Evolutionary conservation across 1,284 basidiomycete genomes (phyloP).

Genomic region (Amylostereum areolatum): DNA sequence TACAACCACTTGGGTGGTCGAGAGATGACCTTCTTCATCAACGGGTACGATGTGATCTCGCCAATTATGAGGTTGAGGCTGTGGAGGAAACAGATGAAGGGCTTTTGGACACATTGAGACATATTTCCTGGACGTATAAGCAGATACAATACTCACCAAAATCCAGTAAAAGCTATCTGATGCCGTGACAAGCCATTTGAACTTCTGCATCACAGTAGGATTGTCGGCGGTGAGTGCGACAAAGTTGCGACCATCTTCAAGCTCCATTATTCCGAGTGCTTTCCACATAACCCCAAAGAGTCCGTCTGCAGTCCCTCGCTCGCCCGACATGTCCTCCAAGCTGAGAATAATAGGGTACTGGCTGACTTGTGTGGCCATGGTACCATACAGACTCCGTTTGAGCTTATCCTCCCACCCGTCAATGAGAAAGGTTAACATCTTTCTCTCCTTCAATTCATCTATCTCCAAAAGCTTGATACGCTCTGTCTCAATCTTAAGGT

Average conservation of each 20-base stretch:
- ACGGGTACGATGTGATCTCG: conserved; percentile 17
- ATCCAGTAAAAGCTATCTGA: conserved; percentile 14
- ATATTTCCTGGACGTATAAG: too few relatives aligned
- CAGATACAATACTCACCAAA: conserved; percentile 18
- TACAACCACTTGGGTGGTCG: conserved; percentile 18
- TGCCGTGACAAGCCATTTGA: conserved; percentile 5
- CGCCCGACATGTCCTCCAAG: conserved; percentile 20
- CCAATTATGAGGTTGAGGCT: conserved; percentile 22
- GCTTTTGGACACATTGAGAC: too few relatives aligned
- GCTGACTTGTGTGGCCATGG: conserved; percentile 14
- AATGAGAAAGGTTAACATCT: conserved; percentile 17
- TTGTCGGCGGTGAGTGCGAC: conserved; percentile 13
- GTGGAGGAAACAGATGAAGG: conserved; percentile 13
- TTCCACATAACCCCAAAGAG: conserved; percentile 13
- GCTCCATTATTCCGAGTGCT: conserved; percentile 11
- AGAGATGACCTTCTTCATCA: conserved; percentile 16
- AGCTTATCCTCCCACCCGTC: conserved; percentile 25
- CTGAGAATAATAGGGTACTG: conserved; percentile 16
- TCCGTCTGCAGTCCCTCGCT: conserved; percentile 17
- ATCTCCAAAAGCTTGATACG: conserved; percentile 16
- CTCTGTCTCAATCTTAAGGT: conserved; percentile 16
- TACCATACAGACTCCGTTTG: conserved; percentile 19
- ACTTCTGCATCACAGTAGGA: conserved; percentile 13
- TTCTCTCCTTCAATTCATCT: conserved; percentile 8
- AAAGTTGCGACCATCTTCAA: conserved; percentile 4